phyloP scores from a whole-genome alignment of 2,329 filamentous ascomycete genomes.

The Aphanoascus verrucosus region DNA sequence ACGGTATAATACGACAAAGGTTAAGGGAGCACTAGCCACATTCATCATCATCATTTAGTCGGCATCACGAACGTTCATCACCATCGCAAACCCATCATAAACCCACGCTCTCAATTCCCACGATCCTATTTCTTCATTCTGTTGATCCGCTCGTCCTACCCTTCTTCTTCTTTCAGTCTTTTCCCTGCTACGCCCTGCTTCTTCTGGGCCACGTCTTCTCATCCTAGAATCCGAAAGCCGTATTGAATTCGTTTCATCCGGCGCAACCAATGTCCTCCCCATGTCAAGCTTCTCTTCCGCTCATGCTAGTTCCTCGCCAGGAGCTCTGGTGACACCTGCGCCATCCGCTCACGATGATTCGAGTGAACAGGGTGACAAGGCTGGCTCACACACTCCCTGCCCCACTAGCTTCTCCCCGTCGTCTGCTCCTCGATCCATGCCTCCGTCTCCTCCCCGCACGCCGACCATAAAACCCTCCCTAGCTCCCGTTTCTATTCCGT shows the following conservation, averaged over 20 bases:
- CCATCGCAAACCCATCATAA: constrained; percentile 3
- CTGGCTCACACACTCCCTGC: constrained; percentile 23
- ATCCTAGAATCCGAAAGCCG: not conserved
- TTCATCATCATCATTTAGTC: constrained; percentile 1
- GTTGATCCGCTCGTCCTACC: not conserved
- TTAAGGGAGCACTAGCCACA: constrained; percentile 3
- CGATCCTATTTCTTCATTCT: constrained; percentile 1
- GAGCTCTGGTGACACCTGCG: constrained; percentile 38
- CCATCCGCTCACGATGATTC: constrained; percentile 31
- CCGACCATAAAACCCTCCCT: constrained; percentile 25
- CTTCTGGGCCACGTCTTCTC: not conserved
- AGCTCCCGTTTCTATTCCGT: constrained; percentile 19
- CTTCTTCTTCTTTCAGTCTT: not conserved
- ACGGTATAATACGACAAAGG: not conserved
- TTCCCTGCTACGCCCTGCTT: not conserved
- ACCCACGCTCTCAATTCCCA: constrained; percentile 3
- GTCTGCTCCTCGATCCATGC: constrained; percentile 26
- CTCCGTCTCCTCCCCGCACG: constrained; percentile 24
- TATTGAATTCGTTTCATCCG: constrained; percentile 4
- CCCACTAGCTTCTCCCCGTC: constrained; percentile 21
- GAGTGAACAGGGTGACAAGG: constrained; percentile 22
- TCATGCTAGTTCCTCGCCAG: constrained; percentile 32
- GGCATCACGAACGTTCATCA: not conserved
- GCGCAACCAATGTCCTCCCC: constrained; percentile 41
- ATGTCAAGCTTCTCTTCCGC: constrained; percentile 41